phyloP scores from a whole-genome alignment of 768 basidiomycete genomes.

The Phaffia australis region DNA sequence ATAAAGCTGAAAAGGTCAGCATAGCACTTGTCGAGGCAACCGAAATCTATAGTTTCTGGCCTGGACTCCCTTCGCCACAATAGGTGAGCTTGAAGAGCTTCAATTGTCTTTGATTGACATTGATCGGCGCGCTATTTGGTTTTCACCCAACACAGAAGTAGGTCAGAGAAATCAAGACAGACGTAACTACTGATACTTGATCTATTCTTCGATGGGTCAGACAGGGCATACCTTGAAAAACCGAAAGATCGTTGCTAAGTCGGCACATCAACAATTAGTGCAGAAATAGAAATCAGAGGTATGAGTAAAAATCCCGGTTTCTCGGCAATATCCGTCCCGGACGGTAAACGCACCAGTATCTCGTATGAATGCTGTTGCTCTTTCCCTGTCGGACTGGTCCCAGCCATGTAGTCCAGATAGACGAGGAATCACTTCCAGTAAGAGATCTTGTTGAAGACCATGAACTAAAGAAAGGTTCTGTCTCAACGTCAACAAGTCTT shows the following conservation, averaged over 20 bases:
- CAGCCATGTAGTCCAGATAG: conserved; percentile 32
- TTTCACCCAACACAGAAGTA: not conserved
- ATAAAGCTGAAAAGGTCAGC: conserved; percentile 34
- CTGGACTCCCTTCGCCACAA: conserved; percentile 26
- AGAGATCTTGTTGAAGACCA: too few species aligned
- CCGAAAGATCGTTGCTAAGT: conserved; percentile 26
- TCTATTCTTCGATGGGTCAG: not conserved
- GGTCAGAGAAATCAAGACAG: not conserved
- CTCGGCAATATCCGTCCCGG: not conserved
- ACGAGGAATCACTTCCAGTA: conserved; percentile 9
- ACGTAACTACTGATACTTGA: too few species aligned
- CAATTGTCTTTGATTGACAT: conserved; percentile 27
- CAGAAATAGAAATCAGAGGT: not conserved
- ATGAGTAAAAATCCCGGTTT: not conserved
- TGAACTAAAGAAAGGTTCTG: too few species aligned
- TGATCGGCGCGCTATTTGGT: conserved; percentile 30
- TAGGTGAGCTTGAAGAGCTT: conserved; percentile 27
- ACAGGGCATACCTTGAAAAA: conserved; percentile 29
- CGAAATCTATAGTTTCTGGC: conserved; percentile 28
- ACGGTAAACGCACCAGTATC: conserved; percentile 25
- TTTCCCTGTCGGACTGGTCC: conserved; percentile 28
- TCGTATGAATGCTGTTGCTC: conserved; percentile 30
- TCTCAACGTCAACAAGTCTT: too few species aligned
- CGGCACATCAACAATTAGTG: not conserved
- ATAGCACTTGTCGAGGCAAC: conserved; percentile 23